Evolutionary conservation across 257 asterid species (phyloP).

Genomic region (Linaria vulgaris): DNA sequence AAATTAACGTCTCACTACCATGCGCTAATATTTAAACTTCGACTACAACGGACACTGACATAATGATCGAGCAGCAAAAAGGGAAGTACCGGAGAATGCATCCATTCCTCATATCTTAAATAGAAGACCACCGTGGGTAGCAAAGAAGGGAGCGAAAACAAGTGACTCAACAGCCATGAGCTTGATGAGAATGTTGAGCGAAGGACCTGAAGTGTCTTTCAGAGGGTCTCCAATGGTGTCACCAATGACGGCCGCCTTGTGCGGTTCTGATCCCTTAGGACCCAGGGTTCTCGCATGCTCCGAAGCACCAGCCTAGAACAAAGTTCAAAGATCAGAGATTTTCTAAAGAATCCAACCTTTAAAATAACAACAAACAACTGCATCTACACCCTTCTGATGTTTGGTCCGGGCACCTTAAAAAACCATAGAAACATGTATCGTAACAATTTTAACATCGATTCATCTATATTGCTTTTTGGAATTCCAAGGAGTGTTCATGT

Average conservation of each 20-base stretch:
- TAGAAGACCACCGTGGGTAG: conserved; percentile 61
- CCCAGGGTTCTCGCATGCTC: conserved; percentile 63
- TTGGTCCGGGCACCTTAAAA: too few relatives aligned
- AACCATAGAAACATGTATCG: too few relatives aligned
- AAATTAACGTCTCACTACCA: conserved; percentile 33
- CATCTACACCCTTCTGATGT: too few relatives aligned
- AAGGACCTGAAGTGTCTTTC: conserved; percentile 69
- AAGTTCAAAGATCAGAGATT: not conserved
- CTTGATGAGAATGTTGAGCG: conserved; percentile 65
- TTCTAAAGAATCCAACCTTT: not conserved
- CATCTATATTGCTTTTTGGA: too few relatives aligned
- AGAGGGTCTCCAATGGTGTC: conserved; percentile 71
- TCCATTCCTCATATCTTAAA: conserved; percentile 33
- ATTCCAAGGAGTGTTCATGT: too few relatives aligned
- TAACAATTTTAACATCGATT: too few relatives aligned
- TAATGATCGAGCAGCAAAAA: not conserved
- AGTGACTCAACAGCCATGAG: conserved; percentile 80
- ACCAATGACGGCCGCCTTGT: conserved; percentile 78
- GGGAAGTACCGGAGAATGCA: conserved; percentile 14
- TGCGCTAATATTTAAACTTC: conserved; percentile 19
- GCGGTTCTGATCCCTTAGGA: conserved; percentile 75
- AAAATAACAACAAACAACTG: too few relatives aligned
- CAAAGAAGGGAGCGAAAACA: conserved; percentile 73
- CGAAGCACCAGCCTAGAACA: conserved; percentile 53
- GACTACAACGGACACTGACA: not conserved